Percentiles rank a stretch among this genome's conserved stretches.
Evolutionary conservation across 108 stramenopile species (phyloP).

Genomic region (Stephanodiscus minutulus): DNA sequence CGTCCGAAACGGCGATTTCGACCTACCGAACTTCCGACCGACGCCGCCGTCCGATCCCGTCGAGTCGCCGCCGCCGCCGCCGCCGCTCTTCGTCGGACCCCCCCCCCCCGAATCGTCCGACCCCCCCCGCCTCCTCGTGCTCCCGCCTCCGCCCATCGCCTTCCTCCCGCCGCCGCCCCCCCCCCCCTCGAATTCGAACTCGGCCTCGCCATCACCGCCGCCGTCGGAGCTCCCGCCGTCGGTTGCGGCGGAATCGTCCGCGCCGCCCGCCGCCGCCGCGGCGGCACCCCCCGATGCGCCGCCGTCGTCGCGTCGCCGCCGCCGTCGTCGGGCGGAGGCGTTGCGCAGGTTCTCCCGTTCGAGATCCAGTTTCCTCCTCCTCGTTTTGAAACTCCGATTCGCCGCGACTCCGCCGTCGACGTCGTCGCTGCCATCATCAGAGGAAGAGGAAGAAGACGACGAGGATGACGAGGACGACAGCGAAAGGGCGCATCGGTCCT

Average conservation of each 20-base stretch:
- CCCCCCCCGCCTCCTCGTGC: too few relatives aligned
- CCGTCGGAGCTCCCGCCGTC: neutral
- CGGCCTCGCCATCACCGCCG: neutral
- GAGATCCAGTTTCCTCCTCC: neutral
- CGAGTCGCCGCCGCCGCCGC: slow-evolving; percentile 13
- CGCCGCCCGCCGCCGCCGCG: neutral
- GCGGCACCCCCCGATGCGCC: neutral
- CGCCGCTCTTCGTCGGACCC: slow-evolving; percentile 28
- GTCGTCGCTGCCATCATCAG: neutral
- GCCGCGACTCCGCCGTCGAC: neutral
- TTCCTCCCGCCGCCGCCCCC: neutral
- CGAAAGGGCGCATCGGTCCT: neutral
- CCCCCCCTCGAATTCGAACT: slow-evolving; percentile 2
- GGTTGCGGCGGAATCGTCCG: neutral
- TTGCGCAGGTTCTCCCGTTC: slow-evolving; percentile 2
- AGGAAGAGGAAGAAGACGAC: neutral
- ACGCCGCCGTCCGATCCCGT: neutral
- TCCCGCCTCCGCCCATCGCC: neutral
- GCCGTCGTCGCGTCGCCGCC: neutral
- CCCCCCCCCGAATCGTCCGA: too few relatives aligned
- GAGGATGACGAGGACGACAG: neutral
- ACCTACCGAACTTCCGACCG: too few relatives aligned
- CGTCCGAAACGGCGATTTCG: neutral
- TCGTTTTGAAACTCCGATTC: neutral
- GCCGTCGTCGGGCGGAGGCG: neutral